Evolutionary conservation across 352 stramenopile genomes (phyloP).

Genomic region (Phytophthora meadii): DNA sequence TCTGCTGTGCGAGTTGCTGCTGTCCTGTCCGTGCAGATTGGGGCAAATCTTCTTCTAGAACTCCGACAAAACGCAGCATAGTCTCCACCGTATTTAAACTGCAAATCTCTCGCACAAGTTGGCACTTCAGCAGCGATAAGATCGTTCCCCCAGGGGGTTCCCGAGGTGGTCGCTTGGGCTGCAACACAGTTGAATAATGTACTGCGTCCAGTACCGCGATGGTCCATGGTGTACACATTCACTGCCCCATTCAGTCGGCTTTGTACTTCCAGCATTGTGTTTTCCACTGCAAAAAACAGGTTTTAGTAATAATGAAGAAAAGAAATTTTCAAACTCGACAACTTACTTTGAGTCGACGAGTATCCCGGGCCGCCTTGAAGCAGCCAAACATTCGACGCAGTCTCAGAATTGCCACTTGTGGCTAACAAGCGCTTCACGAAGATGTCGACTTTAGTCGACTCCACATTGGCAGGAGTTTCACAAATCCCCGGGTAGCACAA

Average conservation of each 20-base stretch:
- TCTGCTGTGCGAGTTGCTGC: no score
- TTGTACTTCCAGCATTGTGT: conserved; percentile 42
- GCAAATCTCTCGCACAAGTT: conserved; percentile 38
- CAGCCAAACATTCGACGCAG: conserved; percentile 45
- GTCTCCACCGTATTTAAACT: conserved; percentile 37
- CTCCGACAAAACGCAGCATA: no score
- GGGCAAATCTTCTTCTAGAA: no score
- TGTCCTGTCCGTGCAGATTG: no score
- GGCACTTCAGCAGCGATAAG: conserved; percentile 35
- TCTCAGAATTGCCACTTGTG: conserved; percentile 1
- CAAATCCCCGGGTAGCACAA: conserved; percentile 49
- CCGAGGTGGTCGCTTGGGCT: conserved; percentile 31
- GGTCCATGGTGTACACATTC: conserved; percentile 60
- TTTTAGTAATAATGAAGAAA: neutral
- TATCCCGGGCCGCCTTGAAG: conserved; percentile 47
- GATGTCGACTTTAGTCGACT: conserved; percentile 19
- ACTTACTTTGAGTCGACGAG: conserved; percentile 43
- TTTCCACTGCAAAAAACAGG: conserved; percentile 36
- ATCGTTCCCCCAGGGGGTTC: conserved; percentile 22
- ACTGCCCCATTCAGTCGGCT: conserved; percentile 33
- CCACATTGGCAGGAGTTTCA: conserved; percentile 7
- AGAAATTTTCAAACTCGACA: neutral
- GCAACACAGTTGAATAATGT: conserved; percentile 39
- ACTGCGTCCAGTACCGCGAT: conserved; percentile 50
- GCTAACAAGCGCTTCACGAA: conserved; percentile 17